Evolutionary conservation across 2,329 filamentous ascomycete species (phyloP).

Genomic region (Pseudogymnoascus sp.): DNA sequence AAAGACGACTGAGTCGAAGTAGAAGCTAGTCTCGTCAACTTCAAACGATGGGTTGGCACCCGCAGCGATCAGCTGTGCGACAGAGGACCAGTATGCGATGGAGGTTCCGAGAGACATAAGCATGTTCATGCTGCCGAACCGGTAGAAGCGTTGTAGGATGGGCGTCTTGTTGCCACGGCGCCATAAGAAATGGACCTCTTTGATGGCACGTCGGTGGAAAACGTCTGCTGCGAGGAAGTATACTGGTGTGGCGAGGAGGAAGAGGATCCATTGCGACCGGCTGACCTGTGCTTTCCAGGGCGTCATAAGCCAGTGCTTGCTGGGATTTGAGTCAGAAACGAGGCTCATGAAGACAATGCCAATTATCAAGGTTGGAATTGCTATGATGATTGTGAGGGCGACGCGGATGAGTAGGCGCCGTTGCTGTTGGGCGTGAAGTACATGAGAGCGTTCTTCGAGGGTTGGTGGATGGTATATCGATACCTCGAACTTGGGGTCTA

Average conservation of each 20-base stretch:
- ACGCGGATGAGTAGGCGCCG: constrained; percentile 62
- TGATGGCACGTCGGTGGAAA: constrained; percentile 72
- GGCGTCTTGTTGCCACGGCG: constrained; percentile 62
- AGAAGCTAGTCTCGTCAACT: constrained; percentile 39
- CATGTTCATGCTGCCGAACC: constrained; percentile 93
- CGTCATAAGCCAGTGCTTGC: constrained; percentile 59
- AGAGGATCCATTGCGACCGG: constrained; percentile 69
- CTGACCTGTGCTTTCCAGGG: constrained; percentile 60
- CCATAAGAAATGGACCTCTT: constrained; percentile 72
- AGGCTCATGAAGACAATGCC: constrained; percentile 90
- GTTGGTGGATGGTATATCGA: constrained; percentile 73
- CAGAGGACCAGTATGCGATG: constrained; percentile 74
- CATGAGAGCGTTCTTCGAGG: constrained; percentile 70
- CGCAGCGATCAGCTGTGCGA: constrained; percentile 57
- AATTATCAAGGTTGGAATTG: constrained; percentile 77
- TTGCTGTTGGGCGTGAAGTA: constrained; percentile 64
- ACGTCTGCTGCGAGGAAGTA: constrained; percentile 82
- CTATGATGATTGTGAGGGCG: constrained; percentile 57
- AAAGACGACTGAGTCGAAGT: constrained; percentile 87
- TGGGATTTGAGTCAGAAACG: constrained; percentile 49
- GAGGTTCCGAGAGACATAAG: constrained; percentile 78
- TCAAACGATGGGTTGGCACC: constrained; percentile 39
- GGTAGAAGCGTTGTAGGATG: constrained; percentile 64
- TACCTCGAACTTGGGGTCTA: constrained; percentile 58
- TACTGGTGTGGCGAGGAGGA: constrained; percentile 74